Evolutionary conservation across 1,284 basidiomycete genomes (phyloP), one percentile per base, ranked within the genome.

Genomic region (Trametes versicolor): DNA sequence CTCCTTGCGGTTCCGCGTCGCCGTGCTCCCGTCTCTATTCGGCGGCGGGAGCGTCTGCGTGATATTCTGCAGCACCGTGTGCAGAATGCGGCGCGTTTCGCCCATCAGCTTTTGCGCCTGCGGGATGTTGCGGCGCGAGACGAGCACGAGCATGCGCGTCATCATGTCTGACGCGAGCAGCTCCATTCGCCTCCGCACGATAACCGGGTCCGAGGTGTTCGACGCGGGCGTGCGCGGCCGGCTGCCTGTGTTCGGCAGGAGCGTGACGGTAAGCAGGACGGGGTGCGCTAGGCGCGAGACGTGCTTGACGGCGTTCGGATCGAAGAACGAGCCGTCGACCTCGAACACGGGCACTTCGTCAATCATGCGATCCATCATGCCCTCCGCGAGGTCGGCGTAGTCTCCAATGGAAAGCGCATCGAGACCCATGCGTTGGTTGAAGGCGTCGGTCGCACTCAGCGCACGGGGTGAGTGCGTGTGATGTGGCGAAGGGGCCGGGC

Each of bases 121-220:
- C 0, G 87, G 82, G 77, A 89, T 93, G 76, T 97, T 97, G 74
- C 93, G 89, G 71, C 95, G 83, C 21, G 93, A 93, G 52, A 97
- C 95, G 34, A 97, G 85, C 25, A 98, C 91, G 29, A 98, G 85
- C 9, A 93, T 92, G 23, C 96, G 90, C 1, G 95, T 96, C 74
- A 98, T 94, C 94, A 98, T 98, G 78, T 98, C 96, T 32, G 91
- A 92, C 15, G 94, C 91, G 32, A 98, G 85, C 6, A 98, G 86
- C 80, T 98, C 96, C 93, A 97, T 97, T 34, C 96, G 82, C 45
- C 96, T 85, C n/a, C 95, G 87, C 27, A 97, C 90, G 70, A 98
- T 95, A 45, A 91, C 88, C 0, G 95, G 90, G 74, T 97, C 94
- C 0, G 91, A 92, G 0, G 84, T 82, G 56, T 65, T 75, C 15